Conservation (phyloP, 805 yeast genomes). For the Grigorovia transvaalensis region DNA sequence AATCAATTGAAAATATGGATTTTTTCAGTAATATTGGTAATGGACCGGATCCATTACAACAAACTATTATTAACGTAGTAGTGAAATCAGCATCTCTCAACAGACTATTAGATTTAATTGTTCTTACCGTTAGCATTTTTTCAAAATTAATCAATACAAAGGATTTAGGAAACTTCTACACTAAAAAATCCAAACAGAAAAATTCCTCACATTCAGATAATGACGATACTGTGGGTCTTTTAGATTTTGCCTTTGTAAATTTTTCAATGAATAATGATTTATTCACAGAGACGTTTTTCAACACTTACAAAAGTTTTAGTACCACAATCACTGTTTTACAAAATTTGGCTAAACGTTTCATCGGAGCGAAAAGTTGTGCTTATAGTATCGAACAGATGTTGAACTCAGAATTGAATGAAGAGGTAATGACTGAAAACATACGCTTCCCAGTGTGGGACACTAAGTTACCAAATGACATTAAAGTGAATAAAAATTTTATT, state of each 20-base stretch:
- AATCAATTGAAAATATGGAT: conserved; percentile 24
- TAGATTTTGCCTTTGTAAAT: conserved; percentile 34
- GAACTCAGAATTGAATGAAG: conserved; percentile 12
- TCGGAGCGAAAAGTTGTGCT: conserved; percentile 56
- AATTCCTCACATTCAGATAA: conserved; percentile 1
- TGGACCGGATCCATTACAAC: conserved; percentile 27
- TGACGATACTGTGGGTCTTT: conserved; percentile 13
- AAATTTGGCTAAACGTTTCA: conserved; percentile 43
- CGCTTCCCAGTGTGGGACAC: conserved; percentile 52
- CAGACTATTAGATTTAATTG: conserved; percentile 67
- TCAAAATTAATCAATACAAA: conserved; percentile 32
- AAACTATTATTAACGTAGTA: conserved; percentile 36
- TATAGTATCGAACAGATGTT: conserved; percentile 35
- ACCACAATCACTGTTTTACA: conserved; percentile 44
- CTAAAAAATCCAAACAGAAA: conserved; percentile 19
- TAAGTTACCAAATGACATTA: conserved; percentile 31
- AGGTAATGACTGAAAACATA: neutral
- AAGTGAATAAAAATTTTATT: conserved; percentile 54
- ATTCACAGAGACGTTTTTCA: conserved; percentile 58
- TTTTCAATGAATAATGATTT: conserved; percentile 54
- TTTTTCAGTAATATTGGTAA: conserved; percentile 22
- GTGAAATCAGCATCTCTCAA: conserved; percentile 65
- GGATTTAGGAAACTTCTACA: conserved; percentile 33
- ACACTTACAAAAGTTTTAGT: conserved; percentile 58
- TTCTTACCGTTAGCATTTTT: conserved; percentile 58